Percentiles rank a stretch among this genome's conserved stretches.
Evolutionary conservation across 495 filamentous ascomycete genomes (phyloP).

Genomic region (Beverwykella pulmonaria): DNA sequence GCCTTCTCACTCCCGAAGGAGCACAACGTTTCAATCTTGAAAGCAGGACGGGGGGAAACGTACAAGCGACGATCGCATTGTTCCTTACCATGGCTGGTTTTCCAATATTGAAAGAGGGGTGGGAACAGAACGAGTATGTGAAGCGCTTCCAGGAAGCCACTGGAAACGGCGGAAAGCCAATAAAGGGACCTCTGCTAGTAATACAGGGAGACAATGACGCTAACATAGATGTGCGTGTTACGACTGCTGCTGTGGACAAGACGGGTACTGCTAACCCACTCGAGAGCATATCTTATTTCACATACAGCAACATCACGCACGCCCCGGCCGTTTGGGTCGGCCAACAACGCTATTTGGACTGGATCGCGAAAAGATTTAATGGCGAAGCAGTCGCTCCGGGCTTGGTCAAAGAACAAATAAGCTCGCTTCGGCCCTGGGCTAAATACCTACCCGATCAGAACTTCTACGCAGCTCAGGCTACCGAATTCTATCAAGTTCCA

Average conservation of each 20-base stretch:
- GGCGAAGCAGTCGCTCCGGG: neutral
- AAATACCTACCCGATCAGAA: neutral
- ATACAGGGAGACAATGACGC: slow-evolving; percentile 50
- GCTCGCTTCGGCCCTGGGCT: neutral
- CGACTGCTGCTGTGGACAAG: neutral
- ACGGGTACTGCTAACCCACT: neutral
- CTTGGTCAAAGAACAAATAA: neutral
- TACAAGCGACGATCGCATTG: neutral
- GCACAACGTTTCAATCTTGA: neutral
- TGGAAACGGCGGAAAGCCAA: slow-evolving; percentile 17
- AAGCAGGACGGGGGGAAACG: neutral
- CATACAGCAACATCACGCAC: slow-evolving; percentile 15
- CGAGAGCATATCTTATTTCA: neutral
- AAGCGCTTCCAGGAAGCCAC: neutral
- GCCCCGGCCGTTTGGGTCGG: slow-evolving; percentile 23
- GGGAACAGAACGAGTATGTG: neutral
- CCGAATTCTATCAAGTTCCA: neutral
- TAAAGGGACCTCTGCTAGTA: slow-evolving; percentile 53
- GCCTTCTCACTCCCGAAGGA: neutral
- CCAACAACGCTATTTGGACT: slow-evolving; percentile 34
- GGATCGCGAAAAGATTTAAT: slow-evolving; percentile 35
- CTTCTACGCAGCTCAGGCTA: neutral
- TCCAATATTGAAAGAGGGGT: neutral
- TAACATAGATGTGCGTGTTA: slow-evolving; percentile 31
- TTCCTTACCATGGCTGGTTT: neutral